Conservation (phyloP, 192 early-diverging fungal genomes). For the Backusella westeae region DNA sequence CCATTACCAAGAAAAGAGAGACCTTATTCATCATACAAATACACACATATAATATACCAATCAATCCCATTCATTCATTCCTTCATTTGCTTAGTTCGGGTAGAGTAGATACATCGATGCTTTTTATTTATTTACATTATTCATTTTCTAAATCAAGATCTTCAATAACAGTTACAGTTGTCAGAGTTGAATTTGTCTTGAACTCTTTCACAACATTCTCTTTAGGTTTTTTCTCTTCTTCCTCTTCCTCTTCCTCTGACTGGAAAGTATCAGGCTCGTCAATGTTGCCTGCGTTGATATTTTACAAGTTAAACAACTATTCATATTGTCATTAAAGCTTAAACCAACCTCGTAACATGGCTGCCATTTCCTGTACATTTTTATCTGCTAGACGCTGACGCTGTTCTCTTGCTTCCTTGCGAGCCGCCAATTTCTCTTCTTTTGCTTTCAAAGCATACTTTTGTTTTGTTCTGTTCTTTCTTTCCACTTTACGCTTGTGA, state of each 20-base stretch:
- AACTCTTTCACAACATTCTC: constrained; percentile 54
- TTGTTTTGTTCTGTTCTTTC: constrained; percentile 57
- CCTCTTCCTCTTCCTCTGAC: constrained; percentile 24
- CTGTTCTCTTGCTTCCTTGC: constrained; percentile 51
- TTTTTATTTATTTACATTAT: constrained; percentile 6
- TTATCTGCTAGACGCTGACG: constrained; percentile 47
- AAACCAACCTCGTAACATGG: constrained; percentile 37
- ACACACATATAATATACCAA: too few species aligned
- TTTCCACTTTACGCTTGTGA: constrained; percentile 74
- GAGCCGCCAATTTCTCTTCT: constrained; percentile 54
- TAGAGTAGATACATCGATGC: not conserved
- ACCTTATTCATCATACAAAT: too few species aligned
- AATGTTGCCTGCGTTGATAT: not conserved
- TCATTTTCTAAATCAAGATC: constrained; percentile 60
- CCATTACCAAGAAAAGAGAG: too few species aligned
- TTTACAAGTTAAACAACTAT: not conserved
- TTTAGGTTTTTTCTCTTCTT: constrained; percentile 20
- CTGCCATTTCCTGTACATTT: constrained; percentile 50
- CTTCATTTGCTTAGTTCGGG: not conserved
- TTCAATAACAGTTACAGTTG: constrained; percentile 70
- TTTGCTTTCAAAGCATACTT: constrained; percentile 45
- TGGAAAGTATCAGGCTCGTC: constrained; percentile 9
- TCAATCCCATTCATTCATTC: not conserved
- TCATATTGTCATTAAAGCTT: not conserved
- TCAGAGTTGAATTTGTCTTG: constrained; percentile 52